Evolutionary conservation across 2,329 filamentous ascomycete species (phyloP), one percentile per base, ranked within the genome.

Genomic region (Acrodontium crateriforme): DNA sequence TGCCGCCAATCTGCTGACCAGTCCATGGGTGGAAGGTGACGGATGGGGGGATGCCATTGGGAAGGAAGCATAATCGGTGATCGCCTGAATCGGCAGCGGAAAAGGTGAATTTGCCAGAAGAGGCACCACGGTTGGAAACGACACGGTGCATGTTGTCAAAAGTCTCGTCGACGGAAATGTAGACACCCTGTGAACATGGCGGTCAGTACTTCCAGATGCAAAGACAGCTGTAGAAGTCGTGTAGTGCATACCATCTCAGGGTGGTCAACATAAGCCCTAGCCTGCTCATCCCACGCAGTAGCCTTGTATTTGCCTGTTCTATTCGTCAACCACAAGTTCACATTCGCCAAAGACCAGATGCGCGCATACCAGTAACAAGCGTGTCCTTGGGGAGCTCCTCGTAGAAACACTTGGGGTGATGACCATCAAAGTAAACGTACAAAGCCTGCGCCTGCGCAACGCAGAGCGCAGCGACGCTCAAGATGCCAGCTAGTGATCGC

Each of bases 61-160:
- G 82, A 3, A 77, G 82, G 62, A 95, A 92, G 69, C 89, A 98
- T 57, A 98, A 74, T 54, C 76, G 76, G 71, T 98, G 89, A 57
- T 93, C 81, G 54, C 89, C 89, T n/a, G 80, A 71, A 55, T 94
- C 89, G 51, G 83, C 81, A 28, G 89, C 82, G 41, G 77, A 84
- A 69, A 98, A 95, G 49, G 87, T 94, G 67, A 95, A 95, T 50
- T 80, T 79, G 44, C 89, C 85, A 23, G 69, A 63, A 35, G 71
- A 60, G 22, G 68, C 59, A 46, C 87, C 85, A 36, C 78, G 77
- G 59, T 93, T 83, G 40, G 77, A 81, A 38, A 95, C 81, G 37
- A 98, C 80, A 39, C 85, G 84, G 70, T 98, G 89, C 65, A 95
- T 78, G 58, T 91, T 87, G 69, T 95, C 85, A 59, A 98, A 98